phyloP scores from a whole-genome alignment of 1,139 yeast species.

The Yamadazyma taylorii region DNA sequence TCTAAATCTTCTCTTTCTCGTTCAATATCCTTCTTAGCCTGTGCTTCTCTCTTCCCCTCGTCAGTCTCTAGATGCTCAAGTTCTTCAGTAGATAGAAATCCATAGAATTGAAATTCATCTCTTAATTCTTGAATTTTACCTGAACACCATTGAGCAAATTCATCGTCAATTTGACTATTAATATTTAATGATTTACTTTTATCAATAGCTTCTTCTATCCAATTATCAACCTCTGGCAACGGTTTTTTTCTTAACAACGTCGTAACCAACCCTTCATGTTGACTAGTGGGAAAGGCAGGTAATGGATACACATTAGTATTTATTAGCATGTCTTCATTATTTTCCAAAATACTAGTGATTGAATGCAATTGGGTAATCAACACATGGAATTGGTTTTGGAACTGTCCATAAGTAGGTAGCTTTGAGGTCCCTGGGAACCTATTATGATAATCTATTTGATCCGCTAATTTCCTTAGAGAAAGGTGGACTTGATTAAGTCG shows the following conservation, averaged over 20 bases:
- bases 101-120: conserved; percentile 61
- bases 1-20: conserved; percentile 29
- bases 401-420: conserved; percentile 42
- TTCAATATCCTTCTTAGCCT: conserved; percentile 27
- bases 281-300: conserved; percentile 79
- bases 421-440: conserved; percentile 39
- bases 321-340: conserved; percentile 57
- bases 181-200: conserved; percentile 27
- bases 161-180: conserved; percentile 45
- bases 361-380: conserved; percentile 79
- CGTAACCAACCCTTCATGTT: conserved; percentile 78
- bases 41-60: conserved; percentile 39
- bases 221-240: conserved; percentile 84
- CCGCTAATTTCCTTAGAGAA: conserved; percentile 43
- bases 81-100: conserved; percentile 56
- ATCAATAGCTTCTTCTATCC: conserved; percentile 66
- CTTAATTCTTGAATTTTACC: conserved; percentile 50
- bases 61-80: conserved; percentile 36
- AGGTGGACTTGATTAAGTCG: conserved; percentile 46
- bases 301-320: conserved; percentile 80
- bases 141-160: conserved; percentile 63
- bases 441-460: conserved; percentile 42
- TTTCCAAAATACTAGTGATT: conserved; percentile 64
- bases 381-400: conserved; percentile 81
- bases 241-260: conserved; percentile 84